Percentiles rank a stretch among this genome's conserved stretches.
phyloP scores from a whole-genome alignment of 139 green algal genomes.

The Chlamydomonas sp. region DNA sequence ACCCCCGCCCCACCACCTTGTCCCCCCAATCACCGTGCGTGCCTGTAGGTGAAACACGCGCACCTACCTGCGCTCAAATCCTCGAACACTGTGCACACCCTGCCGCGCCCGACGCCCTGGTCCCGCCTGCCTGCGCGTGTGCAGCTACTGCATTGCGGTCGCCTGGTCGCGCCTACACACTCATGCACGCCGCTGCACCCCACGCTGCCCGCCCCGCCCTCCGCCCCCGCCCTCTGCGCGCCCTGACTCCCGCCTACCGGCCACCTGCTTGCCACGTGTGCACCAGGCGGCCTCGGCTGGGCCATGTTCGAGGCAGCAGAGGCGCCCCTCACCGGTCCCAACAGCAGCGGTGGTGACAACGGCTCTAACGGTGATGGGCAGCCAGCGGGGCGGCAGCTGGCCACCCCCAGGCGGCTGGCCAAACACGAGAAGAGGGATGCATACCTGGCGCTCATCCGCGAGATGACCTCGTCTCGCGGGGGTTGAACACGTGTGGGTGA shows the following conservation, averaged over 20 bases:
- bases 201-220: too few relatives aligned
- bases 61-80: too few relatives aligned
- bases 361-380: not conserved
- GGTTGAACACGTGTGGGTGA: not conserved
- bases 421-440: not conserved
- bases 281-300: conserved; percentile 27
- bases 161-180: too few relatives aligned
- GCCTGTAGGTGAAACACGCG: too few relatives aligned
- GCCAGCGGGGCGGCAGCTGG: not conserved
- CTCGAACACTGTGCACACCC: too few relatives aligned
- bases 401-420: not conserved
- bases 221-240: too few relatives aligned
- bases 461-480: not conserved
- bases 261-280: not conserved
- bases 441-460: not conserved
- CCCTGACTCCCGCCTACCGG: too few relatives aligned
- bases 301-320: conserved; percentile 22
- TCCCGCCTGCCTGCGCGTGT: too few relatives aligned
- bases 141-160: too few relatives aligned
- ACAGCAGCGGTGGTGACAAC: not conserved
- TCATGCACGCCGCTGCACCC: not conserved
- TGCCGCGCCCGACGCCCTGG: too few relatives aligned
- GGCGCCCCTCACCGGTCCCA: not conserved
- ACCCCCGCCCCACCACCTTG: too few relatives aligned
- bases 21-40: too few relatives aligned